Percentiles rank a stretch among this genome's conserved stretches.
Conservation (phyloP, 108 stramenopile species). For the Pseudonitzschia multiseries region DNA sequence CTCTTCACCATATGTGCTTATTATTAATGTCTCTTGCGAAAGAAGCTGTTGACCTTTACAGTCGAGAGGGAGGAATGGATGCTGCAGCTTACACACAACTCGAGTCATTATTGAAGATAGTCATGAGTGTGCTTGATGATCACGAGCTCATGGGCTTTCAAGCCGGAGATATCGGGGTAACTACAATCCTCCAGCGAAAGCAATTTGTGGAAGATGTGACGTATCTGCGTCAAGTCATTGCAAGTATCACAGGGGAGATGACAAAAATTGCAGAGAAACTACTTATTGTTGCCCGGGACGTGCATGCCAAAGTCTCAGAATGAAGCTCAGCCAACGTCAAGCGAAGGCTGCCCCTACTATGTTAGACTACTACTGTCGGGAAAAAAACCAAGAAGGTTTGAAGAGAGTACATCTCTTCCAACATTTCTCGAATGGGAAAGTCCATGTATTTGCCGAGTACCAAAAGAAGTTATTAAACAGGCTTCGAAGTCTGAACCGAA, state of each 20-base stretch:
- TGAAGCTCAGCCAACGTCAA: neutral
- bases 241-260: constrained; percentile 50
- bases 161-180: neutral
- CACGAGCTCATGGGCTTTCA: constrained; percentile 8
- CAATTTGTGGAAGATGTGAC: constrained; percentile 42
- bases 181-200: constrained; percentile 8
- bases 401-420: constrained; percentile 85
- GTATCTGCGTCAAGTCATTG: constrained; percentile 45
- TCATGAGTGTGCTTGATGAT: constrained; percentile 51
- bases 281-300: constrained; percentile 24
- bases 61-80: constrained; percentile 65
- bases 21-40: constrained; percentile 51
- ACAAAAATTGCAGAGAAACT: constrained; percentile 46
- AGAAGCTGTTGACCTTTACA: constrained; percentile 53
- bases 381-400: constrained; percentile 65
- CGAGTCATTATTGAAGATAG: constrained; percentile 62
- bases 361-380: constrained; percentile 67
- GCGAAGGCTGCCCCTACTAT: constrained; percentile 34
- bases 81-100: constrained; percentile 63
- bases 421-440: constrained; percentile 79
- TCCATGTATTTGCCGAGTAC: constrained; percentile 76
- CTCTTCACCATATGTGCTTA: constrained; percentile 49
- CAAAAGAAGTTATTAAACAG: constrained; percentile 35
- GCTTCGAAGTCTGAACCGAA: constrained; percentile 26
- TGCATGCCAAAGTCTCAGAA: neutral